phyloP scores from a whole-genome alignment of 495 filamentous ascomycete species.

The Podospora pseudoanserina region DNA sequence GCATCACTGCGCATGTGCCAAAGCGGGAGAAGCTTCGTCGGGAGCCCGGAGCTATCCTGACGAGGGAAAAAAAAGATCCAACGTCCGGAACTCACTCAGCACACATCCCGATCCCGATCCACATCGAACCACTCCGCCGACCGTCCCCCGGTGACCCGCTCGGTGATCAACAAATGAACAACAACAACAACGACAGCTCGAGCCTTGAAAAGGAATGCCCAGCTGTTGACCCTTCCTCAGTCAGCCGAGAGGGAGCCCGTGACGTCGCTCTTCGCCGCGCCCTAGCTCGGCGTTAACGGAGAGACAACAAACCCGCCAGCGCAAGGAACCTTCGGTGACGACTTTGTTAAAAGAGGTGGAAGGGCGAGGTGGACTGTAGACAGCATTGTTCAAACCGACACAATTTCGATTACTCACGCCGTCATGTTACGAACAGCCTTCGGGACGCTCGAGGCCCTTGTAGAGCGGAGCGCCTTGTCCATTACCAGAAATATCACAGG shows the following conservation, averaged over 20 bases:
- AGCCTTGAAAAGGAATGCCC: not conserved
- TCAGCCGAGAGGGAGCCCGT: not conserved
- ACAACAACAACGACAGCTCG: not conserved
- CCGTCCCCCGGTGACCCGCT: not conserved
- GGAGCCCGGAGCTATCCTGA: constrained; percentile 13
- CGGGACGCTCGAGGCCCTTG: constrained; percentile 21
- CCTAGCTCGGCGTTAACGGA: constrained; percentile 9
- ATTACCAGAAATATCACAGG: constrained; percentile 8
- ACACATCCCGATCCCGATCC: constrained; percentile 7
- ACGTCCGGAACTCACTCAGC: constrained; percentile 12
- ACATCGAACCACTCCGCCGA: constrained; percentile 8
- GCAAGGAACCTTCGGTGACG: not conserved
- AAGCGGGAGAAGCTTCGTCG: not conserved
- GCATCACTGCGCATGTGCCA: constrained; percentile 18
- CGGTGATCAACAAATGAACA: not conserved
- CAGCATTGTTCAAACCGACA: not conserved
- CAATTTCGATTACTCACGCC: not conserved
- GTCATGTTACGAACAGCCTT: constrained; percentile 24
- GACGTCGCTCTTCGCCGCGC: not conserved
- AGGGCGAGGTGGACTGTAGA: not conserved
- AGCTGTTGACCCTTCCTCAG: not conserved
- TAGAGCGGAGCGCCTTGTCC: constrained; percentile 9
- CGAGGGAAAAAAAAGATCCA: constrained; percentile 18
- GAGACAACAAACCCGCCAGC: not conserved
- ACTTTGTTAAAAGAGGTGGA: not conserved